A percentile compares a stretch with the other conserved stretches of the same genome.
Evolutionary conservation across 202 grass and related monocot genomes (phyloP).

Genomic region (Dendrocalamus latiflorus): DNA sequence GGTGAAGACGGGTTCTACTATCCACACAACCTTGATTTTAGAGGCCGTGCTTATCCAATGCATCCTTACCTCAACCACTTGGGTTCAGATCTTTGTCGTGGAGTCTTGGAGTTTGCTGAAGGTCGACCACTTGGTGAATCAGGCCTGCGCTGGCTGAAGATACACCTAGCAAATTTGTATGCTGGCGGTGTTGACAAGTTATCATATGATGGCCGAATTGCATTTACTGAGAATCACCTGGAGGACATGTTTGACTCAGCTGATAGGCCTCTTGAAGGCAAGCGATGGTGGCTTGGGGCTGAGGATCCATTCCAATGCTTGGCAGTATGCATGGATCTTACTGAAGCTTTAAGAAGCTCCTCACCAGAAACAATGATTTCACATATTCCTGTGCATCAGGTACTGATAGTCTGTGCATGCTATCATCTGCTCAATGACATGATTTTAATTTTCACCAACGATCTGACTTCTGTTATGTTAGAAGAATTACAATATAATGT

Average conservation of each 20-base stretch:
- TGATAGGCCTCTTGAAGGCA: slow-evolving; percentile 90
- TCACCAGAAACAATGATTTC: slow-evolving; percentile 76
- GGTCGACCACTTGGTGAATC: slow-evolving; percentile 70
- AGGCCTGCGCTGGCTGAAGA: slow-evolving; percentile 89
- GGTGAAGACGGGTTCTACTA: slow-evolving; percentile 95
- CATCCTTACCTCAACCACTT: slow-evolving; percentile 93
- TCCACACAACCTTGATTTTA: slow-evolving; percentile 96
- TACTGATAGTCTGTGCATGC: slow-evolving; percentile 23
- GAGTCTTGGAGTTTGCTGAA: slow-evolving; percentile 82
- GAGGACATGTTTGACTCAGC: slow-evolving; percentile 97
- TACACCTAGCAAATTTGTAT: slow-evolving; percentile 97
- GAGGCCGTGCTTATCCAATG: slow-evolving; percentile 98
- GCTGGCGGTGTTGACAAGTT: slow-evolving; percentile 97
- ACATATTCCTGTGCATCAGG: slow-evolving; percentile 95
- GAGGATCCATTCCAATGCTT: slow-evolving; percentile 98
- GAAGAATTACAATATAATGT: slow-evolving; percentile 6
- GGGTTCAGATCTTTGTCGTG: slow-evolving; percentile 96
- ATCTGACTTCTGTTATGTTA: neutral
- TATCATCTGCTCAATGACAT: neutral
- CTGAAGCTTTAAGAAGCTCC: slow-evolving; percentile 85
- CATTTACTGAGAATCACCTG: slow-evolving; percentile 82
- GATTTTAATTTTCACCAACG: neutral
- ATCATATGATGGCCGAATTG: slow-evolving; percentile 76
- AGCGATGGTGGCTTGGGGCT: slow-evolving; percentile 88
- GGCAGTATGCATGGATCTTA: slow-evolving; percentile 89